Evolutionary conservation across 306 rosid species (phyloP), one percentile per base, ranked within the genome.

Genomic region (Gillenia trifoliata): DNA sequence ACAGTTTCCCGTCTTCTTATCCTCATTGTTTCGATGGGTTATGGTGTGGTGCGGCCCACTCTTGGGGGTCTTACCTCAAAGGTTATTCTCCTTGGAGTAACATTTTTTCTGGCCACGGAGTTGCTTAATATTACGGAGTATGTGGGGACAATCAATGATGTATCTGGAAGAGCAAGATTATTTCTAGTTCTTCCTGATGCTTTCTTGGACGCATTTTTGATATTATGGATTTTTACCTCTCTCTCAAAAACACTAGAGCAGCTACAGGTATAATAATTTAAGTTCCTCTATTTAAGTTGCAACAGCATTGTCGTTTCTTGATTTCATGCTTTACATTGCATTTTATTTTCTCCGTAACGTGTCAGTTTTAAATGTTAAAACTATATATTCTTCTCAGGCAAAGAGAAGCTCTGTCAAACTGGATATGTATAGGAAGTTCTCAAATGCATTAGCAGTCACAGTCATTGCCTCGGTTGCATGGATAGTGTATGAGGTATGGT

Each of bases 41-140:
- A 94, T 82, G 97, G 98, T 41, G 98, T 94, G 70, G 97, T 94
- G 81, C 85, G 98, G 75, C 96, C 98, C 40, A 94, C 98, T 52
- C 93, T 94, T 62, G 98, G 98, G 70, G 97, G 98, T 75, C 93
- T 94, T 78, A 90, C 98, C 66, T 89, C 97, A 73, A 91, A 94
- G 86, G 98, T 94, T 80, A 82, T 94, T 82, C 86, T 90, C 68
- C 91, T 94, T 70, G 98, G 98, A 75, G 49, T 84, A 74, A 90
- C 97, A 59, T 91, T 90, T 85, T 87, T 94, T 66, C 80, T 91
- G 72, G 94, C 97, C 36, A 88, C 96, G 6, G 98, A 94, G 69
- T 83, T 94, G 80, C 83, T 94, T 84, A 84, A 94, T 79, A 82
- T 88, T 75, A 85, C 97, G 2, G 97, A 94, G 83, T 91, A 86